Evolutionary conservation across 1,284 basidiomycete genomes (phyloP), one percentile per base, ranked within the genome.

Genomic region (Fomitopsis pinicola): DNA sequence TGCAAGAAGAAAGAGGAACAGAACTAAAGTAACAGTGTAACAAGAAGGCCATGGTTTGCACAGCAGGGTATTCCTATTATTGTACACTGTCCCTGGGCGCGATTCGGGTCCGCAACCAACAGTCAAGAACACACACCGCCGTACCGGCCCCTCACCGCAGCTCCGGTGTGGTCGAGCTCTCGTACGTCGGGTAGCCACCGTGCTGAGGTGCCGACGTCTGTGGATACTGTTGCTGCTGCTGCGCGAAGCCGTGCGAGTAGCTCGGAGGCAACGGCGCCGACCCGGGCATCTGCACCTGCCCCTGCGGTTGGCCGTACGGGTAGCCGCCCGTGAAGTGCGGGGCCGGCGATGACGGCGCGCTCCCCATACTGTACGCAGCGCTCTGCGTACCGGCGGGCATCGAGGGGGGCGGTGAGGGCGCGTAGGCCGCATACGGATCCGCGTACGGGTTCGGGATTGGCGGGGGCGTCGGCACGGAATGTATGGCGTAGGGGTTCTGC

Each of bases 381-480:
- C 22, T 48, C 38, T 40, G 38, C 38, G 14, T 2, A 15, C 35
- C 35, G 7, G 38, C 38, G 28, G 28, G 22, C 5, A 12, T 35
- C 15, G 33, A 17, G 3, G 26, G 50, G 9, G 33, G 19, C 3
- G 59, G 54, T 22, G 52, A 54, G 3, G 35, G 19, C 8, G 26
- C 60, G 62, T 35, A 58, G 19, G 42, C 38, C 30, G 33, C 58
- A 8, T 48, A 48, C 50, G 60, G 60, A 26, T 61, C 42, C 26
- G 33, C 56, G 9, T 48, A 48, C 50, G 60, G 60, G 36, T 61
- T 61, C 28, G 48, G 56, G 17, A 57, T 46, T 15, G 59, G 45
- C 19, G 44, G 42, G n/a, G 36, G 46, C 30, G 42, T 15, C 44
- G 46, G 33, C 55, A 50, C 28, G 28, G 40, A 33, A 3, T 54